phyloP scores from a whole-genome alignment of 2,329 filamentous ascomycete genomes.

The Neonectria punicea region DNA sequence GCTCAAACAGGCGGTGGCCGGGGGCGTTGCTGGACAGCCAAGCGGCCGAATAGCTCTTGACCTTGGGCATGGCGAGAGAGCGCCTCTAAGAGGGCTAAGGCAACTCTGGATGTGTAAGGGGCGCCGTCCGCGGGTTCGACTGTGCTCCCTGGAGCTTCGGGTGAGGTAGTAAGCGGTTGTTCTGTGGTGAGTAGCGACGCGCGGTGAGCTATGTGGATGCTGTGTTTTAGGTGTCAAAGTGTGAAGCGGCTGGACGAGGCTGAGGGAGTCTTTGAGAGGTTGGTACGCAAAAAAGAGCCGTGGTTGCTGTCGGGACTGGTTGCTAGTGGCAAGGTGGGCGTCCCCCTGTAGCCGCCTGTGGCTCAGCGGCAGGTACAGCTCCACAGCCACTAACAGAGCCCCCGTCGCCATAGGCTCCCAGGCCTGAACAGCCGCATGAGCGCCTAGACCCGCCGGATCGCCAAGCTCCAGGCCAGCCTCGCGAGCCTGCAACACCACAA shows the following conservation, averaged over 20 bases:
- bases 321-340: conserved; percentile 5
- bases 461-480: conserved; percentile 24
- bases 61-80: conserved; percentile 76
- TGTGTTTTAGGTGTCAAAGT: conserved; percentile 11
- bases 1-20: conserved; percentile 81
- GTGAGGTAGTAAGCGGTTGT: background rate
- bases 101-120: conserved; percentile 14
- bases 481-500: conserved; percentile 2
- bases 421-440: conserved; percentile 13
- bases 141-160: conserved; percentile 31
- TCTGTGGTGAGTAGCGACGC: background rate
- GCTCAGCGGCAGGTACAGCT: conserved; percentile 16
- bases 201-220: conserved; percentile 10
- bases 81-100: conserved; percentile 9
- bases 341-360: conserved; percentile 16
- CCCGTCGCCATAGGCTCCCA: background rate
- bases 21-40: conserved; percentile 86
- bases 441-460: conserved; percentile 15
- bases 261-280: conserved; percentile 18
- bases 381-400: background rate
- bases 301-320: conserved; percentile 1
- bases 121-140: background rate
- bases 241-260: conserved; percentile 12
- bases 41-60: conserved; percentile 84
- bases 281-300: conserved; percentile 23